Evolutionary conservation across 495 filamentous ascomycete species (phyloP).

Genomic region (Penicillium maclennaniae): DNA sequence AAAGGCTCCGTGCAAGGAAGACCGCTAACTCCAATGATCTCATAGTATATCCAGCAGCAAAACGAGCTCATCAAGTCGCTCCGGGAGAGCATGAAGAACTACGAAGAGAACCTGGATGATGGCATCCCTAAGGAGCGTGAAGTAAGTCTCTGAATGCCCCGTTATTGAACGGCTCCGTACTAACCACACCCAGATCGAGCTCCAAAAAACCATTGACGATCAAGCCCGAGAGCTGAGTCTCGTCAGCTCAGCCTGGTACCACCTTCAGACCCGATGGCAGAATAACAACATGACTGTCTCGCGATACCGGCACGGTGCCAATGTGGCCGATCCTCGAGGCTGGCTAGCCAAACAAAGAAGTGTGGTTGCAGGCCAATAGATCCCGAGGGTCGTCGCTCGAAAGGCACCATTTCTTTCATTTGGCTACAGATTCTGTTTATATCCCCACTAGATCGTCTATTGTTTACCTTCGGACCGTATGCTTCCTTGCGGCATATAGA

Average conservation of each 20-base stretch:
- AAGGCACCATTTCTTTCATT: not conserved
- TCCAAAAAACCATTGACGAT: constrained; percentile 63
- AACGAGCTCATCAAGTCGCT: constrained; percentile 57
- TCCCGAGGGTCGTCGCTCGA: not conserved
- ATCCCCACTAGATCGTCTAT: constrained; percentile 8
- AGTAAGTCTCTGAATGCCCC: constrained; percentile 25
- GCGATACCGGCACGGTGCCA: constrained; percentile 47
- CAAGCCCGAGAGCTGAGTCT: constrained; percentile 74
- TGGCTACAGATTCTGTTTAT: constrained; percentile 3
- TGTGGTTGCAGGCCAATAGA: constrained; percentile 52
- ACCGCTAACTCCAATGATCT: constrained; percentile 10
- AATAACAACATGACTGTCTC: constrained; percentile 74
- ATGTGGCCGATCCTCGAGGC: constrained; percentile 74
- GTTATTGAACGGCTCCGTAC: constrained; percentile 4
- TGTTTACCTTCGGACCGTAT: constrained; percentile 7
- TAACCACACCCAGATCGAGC: constrained; percentile 43
- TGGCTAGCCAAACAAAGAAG: constrained; percentile 89
- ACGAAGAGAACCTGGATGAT: constrained; percentile 43
- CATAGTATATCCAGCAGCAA: constrained; percentile 59
- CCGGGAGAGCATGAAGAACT: constrained; percentile 51
- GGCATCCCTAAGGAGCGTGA: constrained; percentile 49
- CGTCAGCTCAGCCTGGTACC: constrained; percentile 89
- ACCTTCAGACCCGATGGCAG: constrained; percentile 77
- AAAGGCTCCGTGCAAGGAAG: not conserved
- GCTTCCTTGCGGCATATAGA: constrained; percentile 8